Conservation (phyloP, 306 rosid genomes). For the Vigna hirtella region DNA sequence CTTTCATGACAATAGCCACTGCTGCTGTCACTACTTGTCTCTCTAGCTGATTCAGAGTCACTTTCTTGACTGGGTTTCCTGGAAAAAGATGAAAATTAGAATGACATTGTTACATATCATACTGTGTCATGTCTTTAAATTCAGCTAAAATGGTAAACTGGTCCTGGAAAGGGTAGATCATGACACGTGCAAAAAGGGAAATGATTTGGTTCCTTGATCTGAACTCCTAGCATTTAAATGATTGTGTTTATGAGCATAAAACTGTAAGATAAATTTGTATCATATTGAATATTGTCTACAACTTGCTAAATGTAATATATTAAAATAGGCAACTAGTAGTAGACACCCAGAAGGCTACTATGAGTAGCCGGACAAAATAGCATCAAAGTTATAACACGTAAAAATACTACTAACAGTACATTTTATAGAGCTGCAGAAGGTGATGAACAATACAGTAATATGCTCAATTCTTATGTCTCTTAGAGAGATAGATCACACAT, state of each 20-base stretch:
- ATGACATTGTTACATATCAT: background rate
- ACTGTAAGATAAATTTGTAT: background rate
- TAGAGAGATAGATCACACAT: conserved; percentile 2
- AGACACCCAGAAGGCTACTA: conserved; percentile 24
- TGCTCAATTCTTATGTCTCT: conserved; percentile 25
- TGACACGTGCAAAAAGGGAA: conserved; percentile 17
- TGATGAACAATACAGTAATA: conserved; percentile 6
- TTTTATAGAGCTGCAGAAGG: conserved; percentile 32
- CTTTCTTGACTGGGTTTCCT: conserved; percentile 78
- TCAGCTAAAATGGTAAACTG: conserved; percentile 17
- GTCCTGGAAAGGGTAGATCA: conserved; percentile 8
- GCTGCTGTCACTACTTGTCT: conserved; percentile 83
- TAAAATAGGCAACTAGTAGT: background rate
- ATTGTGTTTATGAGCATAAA: conserved; percentile 13
- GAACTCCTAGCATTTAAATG: conserved; percentile 20
- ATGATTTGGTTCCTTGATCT: background rate
- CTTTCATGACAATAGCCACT: conserved; percentile 69
- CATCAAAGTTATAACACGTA: background rate
- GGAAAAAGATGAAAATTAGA: conserved; percentile 45
- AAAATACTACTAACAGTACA: background rate
- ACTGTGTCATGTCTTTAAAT: background rate
- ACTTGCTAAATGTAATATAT: conserved; percentile 15
- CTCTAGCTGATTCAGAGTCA: conserved; percentile 86
- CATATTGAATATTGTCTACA: conserved; percentile 24
- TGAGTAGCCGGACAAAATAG: conserved; percentile 22